phyloP scores from a whole-genome alignment of 78 protist genomes.

The Planoprotostelium fungivorum region DNA sequence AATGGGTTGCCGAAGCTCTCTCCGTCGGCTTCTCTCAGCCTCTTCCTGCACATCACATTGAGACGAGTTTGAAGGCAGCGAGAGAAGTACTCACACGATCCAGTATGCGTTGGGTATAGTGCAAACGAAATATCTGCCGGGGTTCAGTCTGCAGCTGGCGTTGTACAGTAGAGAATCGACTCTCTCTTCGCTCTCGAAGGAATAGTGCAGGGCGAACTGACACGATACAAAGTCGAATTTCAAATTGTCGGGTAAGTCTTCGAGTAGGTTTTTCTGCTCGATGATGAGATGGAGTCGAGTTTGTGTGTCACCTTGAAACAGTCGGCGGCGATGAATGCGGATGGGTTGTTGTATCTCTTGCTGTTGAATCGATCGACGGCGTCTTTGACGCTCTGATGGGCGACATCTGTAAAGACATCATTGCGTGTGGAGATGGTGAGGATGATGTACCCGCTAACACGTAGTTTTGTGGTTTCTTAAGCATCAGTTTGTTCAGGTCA shows the following conservation, averaged over 20 bases:
- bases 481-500: background rate
- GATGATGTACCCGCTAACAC: background rate
- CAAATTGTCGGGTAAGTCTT: background rate
- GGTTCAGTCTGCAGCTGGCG: slow-evolving; percentile 37
- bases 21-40: slow-evolving; percentile 12
- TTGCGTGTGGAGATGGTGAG: background rate
- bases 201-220: slow-evolving; percentile 76
- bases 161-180: slow-evolving; percentile 49
- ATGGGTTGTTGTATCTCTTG: background rate
- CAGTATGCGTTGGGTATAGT: slow-evolving; percentile 45
- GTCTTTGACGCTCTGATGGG: background rate
- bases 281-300: background rate
- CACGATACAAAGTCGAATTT: slow-evolving; percentile 72
- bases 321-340: background rate
- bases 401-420: background rate
- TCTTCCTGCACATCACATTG: slow-evolving; percentile 16
- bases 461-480: background rate
- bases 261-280: background rate
- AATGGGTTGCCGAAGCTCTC: slow-evolving; percentile 40
- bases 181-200: slow-evolving; percentile 57
- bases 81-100: slow-evolving; percentile 30
- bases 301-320: background rate
- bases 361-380: background rate
- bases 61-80: background rate
- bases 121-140: slow-evolving; percentile 54